Evolutionary conservation across 768 basidiomycete genomes (phyloP), one percentile per base, ranked within the genome.

Genomic region (Mycena latifolia): DNA sequence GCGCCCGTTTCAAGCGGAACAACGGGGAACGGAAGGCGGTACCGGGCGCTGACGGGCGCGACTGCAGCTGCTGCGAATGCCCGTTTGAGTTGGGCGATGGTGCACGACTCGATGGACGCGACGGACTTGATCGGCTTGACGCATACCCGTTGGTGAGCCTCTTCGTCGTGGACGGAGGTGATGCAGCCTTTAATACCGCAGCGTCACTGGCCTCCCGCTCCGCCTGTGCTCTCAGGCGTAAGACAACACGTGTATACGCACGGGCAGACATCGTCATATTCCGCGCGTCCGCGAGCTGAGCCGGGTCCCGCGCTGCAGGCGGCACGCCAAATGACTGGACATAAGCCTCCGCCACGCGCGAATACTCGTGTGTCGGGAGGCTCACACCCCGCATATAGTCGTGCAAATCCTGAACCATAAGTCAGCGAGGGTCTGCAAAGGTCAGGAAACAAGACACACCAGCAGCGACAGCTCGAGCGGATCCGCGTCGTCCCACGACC

Each of bases 341-440:
- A 68, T 89, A 88, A 28, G 84, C 75, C 7, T 80, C 80, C 2
- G 93, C 86, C 35, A 88, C 81, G 5, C 86, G 84, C 0, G 88
- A 83, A 69, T 92, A 94, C 66, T 91, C 87, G 67, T 94, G 89
- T 5, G 85, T 84, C 9, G 94, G 93, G 27, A 92, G 86, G 7
- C 88, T 89, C 6, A 94, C 90, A 3, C 92, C 92, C 50, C 88
- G 85, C 86, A 94, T 89, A 71, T 94, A 95, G 55, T 90, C 86
- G 71, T 86, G 86, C 43, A 96, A 82, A 76, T 95, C 93, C 91
- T 94, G 12, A 14, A 12, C 12, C 43, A 59, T 20, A 20, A 12
- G 8, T 39, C 27, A 33, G 46, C 35, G 20, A 47, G 25, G n/a
- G 20, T 45, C 33, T 6, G 33, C 37, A 17, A 55, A 28, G 41